These are phyloP conservation scores for Croton setiger DNA, from an alignment of 441 rosid species.

Conservation along the genomic window DNA sequence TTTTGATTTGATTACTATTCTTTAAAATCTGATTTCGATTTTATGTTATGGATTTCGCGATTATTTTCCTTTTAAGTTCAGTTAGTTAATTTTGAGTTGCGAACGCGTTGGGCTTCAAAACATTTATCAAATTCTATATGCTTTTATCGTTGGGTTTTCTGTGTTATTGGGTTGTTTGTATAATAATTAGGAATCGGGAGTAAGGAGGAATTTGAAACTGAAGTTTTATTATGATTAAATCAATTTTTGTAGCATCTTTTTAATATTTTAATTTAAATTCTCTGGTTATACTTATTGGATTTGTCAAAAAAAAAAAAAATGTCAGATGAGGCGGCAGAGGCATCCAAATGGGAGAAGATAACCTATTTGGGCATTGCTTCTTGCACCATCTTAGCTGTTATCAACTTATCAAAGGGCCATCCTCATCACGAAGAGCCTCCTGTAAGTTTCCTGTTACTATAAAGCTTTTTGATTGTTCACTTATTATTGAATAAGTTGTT, in stretches of 20 bases:
- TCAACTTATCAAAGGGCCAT: constrained; percentile 73
- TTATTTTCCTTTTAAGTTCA: neutral
- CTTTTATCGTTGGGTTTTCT: neutral
- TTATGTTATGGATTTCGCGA: neutral
- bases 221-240: neutral
- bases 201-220: neutral
- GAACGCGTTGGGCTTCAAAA: too few species aligned
- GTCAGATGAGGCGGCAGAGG: constrained; percentile 60
- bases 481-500: neutral
- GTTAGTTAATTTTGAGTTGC: neutral
- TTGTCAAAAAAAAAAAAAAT: neutral
- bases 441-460: constrained; percentile 35
- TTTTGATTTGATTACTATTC: neutral
- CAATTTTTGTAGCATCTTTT: neutral
- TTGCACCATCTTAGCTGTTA: constrained; percentile 52
- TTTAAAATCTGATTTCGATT: constrained; percentile 3
- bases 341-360: constrained; percentile 85
- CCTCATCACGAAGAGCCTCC: constrained; percentile 77
- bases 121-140: too few species aligned
- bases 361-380: constrained; percentile 63
- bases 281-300: too few species aligned
- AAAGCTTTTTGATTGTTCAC: neutral
- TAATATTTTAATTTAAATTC: neutral
- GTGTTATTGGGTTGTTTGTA: neutral
- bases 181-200: neutral